Conservation (phyloP, 2,329 filamentous ascomycete species). For the Pseudogymnoascus sp. region DNA sequence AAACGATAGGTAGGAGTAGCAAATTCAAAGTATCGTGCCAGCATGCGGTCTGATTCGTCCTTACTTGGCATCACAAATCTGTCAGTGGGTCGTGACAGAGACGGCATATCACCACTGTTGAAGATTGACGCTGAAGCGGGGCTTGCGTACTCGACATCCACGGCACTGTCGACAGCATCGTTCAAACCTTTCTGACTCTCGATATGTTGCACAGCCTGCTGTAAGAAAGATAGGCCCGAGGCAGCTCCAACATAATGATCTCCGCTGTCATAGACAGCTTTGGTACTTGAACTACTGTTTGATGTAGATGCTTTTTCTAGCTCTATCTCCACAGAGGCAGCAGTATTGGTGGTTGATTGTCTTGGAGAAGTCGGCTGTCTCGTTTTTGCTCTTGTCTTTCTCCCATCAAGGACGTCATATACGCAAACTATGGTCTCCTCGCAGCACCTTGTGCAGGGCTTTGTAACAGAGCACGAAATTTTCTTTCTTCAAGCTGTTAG, state of each 20-base stretch:
- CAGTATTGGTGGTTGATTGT: neutral
- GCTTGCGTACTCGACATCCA: neutral
- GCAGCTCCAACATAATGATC: constrained; percentile 48
- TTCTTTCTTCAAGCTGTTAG: neutral
- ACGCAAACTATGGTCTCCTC: neutral
- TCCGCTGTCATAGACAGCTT: constrained; percentile 27
- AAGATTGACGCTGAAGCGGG: constrained; percentile 17
- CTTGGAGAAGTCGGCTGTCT: neutral
- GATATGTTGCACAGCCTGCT: constrained; percentile 43
- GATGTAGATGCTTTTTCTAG: neutral
- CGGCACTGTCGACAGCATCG: neutral
- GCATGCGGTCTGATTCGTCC: constrained; percentile 24
- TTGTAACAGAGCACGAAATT: constrained; percentile 1
- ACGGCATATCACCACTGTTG: constrained; percentile 19
- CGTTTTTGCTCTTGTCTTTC: constrained; percentile 20
- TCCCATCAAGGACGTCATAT: neutral
- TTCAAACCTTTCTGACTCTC: constrained; percentile 31
- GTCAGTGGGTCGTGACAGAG: neutral
- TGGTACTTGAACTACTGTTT: neutral
- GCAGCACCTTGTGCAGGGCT: constrained; percentile 3
- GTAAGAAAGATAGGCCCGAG: constrained; percentile 46
- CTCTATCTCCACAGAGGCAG: neutral
- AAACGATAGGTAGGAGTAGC: constrained; percentile 52
- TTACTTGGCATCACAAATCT: constrained; percentile 12
- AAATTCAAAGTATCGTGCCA: constrained; percentile 50